Evolutionary conservation across 2,329 filamentous ascomycete genomes (phyloP).

Genomic region (Neoscytalidium dimidiatum): DNA sequence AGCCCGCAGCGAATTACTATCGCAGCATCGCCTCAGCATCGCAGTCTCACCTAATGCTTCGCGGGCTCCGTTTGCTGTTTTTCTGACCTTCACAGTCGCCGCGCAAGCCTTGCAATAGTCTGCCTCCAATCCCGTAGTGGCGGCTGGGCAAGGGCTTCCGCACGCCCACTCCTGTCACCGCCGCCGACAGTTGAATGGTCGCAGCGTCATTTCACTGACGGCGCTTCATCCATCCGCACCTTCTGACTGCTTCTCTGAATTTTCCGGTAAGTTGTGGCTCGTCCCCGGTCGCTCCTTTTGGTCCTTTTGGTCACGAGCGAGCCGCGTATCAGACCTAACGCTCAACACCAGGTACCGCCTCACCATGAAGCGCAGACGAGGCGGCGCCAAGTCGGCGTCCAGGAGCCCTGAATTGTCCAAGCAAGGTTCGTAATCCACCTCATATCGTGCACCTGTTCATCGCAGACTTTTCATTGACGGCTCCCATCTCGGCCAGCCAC

Average conservation of each 20-base stretch:
- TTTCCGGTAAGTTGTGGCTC: not conserved
- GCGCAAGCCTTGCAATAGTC: not conserved
- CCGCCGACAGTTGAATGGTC: not conserved
- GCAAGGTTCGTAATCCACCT: slow-evolving; percentile 1
- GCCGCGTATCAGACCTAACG: not conserved
- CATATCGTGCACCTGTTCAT: not conserved
- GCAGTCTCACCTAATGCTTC: not conserved
- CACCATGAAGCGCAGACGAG: slow-evolving; percentile 20
- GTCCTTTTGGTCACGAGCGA: slow-evolving; percentile 12
- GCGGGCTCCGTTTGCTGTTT: not conserved
- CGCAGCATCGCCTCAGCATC: not conserved
- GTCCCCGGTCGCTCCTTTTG: slow-evolving; percentile 9
- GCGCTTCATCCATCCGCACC: not conserved
- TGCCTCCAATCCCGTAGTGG: not conserved
- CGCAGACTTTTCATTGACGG: slow-evolving; percentile 10
- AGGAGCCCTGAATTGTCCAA: slow-evolving; percentile 17
- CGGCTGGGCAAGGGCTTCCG: not conserved
- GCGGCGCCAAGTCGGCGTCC: slow-evolving; percentile 12
- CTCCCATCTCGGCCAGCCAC: slow-evolving; percentile 28
- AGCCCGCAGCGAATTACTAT: slow-evolving; percentile 2
- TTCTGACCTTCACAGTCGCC: slow-evolving; percentile 3
- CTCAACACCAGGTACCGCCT: not conserved
- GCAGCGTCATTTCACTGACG: not conserved
- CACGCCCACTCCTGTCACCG: slow-evolving; percentile 9
- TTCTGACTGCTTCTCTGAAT: not conserved